Conservation (phyloP, 2,329 filamentous ascomycete genomes). For the Colletotrichum caudatum region DNA sequence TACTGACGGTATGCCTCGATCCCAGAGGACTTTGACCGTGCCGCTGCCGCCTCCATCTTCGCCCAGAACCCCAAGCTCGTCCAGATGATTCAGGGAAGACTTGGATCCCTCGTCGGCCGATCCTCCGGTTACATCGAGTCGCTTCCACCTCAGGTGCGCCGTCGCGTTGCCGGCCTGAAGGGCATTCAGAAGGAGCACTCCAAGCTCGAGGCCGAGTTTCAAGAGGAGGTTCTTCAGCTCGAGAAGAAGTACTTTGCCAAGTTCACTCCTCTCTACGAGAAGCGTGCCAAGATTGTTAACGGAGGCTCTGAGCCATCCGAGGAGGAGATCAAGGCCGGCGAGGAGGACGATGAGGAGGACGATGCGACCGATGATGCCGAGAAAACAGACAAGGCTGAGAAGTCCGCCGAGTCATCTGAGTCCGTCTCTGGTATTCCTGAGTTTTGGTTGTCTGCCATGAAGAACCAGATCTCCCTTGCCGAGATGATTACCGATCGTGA, state of each 20-base stretch:
- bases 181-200: slow-evolving; percentile 99
- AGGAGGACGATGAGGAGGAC: slow-evolving; percentile 81
- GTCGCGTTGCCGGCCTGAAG: slow-evolving; percentile 94
- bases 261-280: slow-evolving; percentile 97
- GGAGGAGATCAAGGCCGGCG: slow-evolving; percentile 86
- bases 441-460: slow-evolving; percentile 99
- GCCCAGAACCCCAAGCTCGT: slow-evolving; percentile 95
- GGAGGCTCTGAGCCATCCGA: slow-evolving; percentile 87
- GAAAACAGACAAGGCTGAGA: slow-evolving; percentile 67
- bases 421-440: slow-evolving; percentile 87
- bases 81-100: slow-evolving; percentile 97
- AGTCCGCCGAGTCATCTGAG: slow-evolving; percentile 64
- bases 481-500: slow-evolving; percentile 99
- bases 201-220: slow-evolving; percentile 97
- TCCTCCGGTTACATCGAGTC: slow-evolving; percentile 99
- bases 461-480: slow-evolving; percentile 96
- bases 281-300: slow-evolving; percentile 93
- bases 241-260: slow-evolving; percentile 99
- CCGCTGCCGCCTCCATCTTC: slow-evolving; percentile 89
- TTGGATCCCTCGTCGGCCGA: slow-evolving; percentile 90
- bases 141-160: slow-evolving; percentile 87
- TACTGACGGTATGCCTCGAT: slow-evolving; percentile 42
- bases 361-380: slow-evolving; percentile 69
- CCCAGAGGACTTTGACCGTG: slow-evolving; percentile 90
- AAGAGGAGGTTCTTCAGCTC: slow-evolving; percentile 96